A percentile compares a stretch with the other conserved stretches of the same genome.
Conservation (phyloP, 2,329 filamentous ascomycete species). For the Neonectria ditissima region DNA sequence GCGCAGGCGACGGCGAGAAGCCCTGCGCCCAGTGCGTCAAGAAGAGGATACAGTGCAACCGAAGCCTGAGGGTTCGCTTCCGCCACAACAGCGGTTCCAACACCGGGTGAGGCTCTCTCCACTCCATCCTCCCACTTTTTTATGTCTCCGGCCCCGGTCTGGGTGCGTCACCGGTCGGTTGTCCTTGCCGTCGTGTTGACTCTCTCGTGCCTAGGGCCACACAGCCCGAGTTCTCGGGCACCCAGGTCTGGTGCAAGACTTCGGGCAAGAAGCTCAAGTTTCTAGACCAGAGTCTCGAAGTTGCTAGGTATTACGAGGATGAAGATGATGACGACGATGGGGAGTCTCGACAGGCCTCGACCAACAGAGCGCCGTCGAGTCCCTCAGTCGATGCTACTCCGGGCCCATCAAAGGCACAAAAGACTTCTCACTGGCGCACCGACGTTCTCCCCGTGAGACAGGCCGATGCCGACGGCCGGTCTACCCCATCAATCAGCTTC, state of each 20-base stretch:
- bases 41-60: conserved; percentile 31
- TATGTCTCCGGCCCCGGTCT: neutral
- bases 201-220: conserved; percentile 19
- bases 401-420: neutral
- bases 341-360: conserved; percentile 5
- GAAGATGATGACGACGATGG: conserved; percentile 22
- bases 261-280: conserved; percentile 35
- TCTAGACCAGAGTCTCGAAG: conserved; percentile 33
- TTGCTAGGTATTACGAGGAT: conserved; percentile 27
- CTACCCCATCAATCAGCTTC: neutral
- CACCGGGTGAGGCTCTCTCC: conserved; percentile 22
- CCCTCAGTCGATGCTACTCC: neutral
- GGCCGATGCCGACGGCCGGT: neutral
- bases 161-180: neutral
- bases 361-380: neutral
- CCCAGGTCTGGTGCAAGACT: conserved; percentile 33
- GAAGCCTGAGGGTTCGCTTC: conserved; percentile 32
- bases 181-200: conserved; percentile 5
- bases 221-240: conserved; percentile 30
- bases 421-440: conserved; percentile 7
- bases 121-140: neutral
- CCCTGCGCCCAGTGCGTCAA: conserved; percentile 36
- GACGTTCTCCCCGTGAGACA: conserved; percentile 12
- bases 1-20: conserved; percentile 32
- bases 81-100: conserved; percentile 26